Evolutionary conservation across 495 filamentous ascomycete genomes (phyloP), one percentile per base, ranked within the genome.

Genomic region (Oleoguttula mirabilis): DNA sequence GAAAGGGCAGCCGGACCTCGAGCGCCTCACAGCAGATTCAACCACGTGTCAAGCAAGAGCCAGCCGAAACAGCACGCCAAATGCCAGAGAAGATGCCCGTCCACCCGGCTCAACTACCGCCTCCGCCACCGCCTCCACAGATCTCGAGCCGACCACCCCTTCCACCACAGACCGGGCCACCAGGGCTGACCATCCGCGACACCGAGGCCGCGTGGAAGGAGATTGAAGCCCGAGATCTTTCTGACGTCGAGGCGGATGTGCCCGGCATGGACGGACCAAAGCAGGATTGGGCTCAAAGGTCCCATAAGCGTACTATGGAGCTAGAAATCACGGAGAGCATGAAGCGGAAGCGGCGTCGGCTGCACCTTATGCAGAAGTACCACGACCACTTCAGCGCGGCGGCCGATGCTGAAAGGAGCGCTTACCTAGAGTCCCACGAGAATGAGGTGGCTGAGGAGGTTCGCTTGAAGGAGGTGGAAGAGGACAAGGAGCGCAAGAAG

Each of bases 401-500:
- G 49, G 71, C 71, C 17, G 60, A 70, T 31, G 55, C 60, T 3
- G 74, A 71, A 21, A 67, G 66, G 34, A 64, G 73, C 15, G 65
- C 69, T 22, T 81, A 76, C 52, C 60, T 71, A 37, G 50, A 59
- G n/a, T 53, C 56, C 22, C 68, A 80, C 51, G 75, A 77, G 53
- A 68, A 75, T 3, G 77, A 76, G 11, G 90, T 88, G 14, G 68
- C 87, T 39, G 73, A 80, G 32, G 79, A 93, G 51, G 88, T 98
- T 1, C 82, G 90, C 45, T 77, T 82, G 41, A 83, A 82, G 48
- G 90, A 95, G 57, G 69, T 94, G 6, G 80, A 82, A 42, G 86
- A 90, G 36, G 90, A 99, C 58, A 99, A 96, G 60, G 92, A 96
- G 62, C 84, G 92, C 21, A 99, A 99, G 71, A 99, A 99, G 66